These are phyloP conservation scores for Daldinia caldariorum DNA, from an alignment of 495 filamentous ascomycete species.

Conservation along the genomic window DNA sequence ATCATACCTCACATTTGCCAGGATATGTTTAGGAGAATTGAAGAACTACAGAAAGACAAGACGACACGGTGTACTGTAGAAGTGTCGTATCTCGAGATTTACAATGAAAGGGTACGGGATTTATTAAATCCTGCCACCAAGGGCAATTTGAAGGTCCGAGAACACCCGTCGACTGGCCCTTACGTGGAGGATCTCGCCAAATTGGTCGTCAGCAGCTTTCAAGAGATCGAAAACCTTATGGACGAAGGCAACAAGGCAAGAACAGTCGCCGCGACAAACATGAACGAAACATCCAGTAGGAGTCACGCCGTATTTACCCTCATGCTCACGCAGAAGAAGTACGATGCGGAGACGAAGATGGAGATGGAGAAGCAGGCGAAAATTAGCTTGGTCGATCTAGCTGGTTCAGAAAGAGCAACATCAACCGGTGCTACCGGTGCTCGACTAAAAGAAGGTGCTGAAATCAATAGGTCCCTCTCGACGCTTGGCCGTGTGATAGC, in stretches of 20 bases:
- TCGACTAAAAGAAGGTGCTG: slow-evolving; percentile 95
- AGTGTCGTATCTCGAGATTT: slow-evolving; percentile 99
- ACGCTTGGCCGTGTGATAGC: slow-evolving; percentile 98
- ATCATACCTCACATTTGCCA: slow-evolving; percentile 98
- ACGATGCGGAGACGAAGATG: slow-evolving; percentile 93
- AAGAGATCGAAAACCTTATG: slow-evolving; percentile 97
- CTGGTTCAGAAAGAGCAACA: slow-evolving; percentile 94
- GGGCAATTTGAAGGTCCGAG: slow-evolving; percentile 94
- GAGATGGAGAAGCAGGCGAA: slow-evolving; percentile 97
- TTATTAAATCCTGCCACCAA: slow-evolving; percentile 95
- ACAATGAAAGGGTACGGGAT: slow-evolving; percentile 98
- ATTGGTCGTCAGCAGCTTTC: slow-evolving; percentile 94
- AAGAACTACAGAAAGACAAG: slow-evolving; percentile 75
- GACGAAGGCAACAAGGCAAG: slow-evolving; percentile 98
- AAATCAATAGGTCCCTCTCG: slow-evolving; percentile 97
- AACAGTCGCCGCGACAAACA: slow-evolving; percentile 98
- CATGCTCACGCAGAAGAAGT: slow-evolving; percentile 92
- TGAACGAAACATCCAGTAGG: slow-evolving; percentile 99
- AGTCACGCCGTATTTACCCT: slow-evolving; percentile 98
- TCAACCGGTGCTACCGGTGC: slow-evolving; percentile 97
- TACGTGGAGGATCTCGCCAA: slow-evolving; percentile 99
- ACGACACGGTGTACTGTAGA: slow-evolving; percentile 90
- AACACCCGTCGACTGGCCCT: slow-evolving; percentile 96
- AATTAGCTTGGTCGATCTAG: slow-evolving; percentile 97
- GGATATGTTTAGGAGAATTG: slow-evolving; percentile 94